These are phyloP conservation scores for Phytophthora vignae DNA, from an alignment of 352 stramenopile species.

Conservation along the genomic window DNA sequence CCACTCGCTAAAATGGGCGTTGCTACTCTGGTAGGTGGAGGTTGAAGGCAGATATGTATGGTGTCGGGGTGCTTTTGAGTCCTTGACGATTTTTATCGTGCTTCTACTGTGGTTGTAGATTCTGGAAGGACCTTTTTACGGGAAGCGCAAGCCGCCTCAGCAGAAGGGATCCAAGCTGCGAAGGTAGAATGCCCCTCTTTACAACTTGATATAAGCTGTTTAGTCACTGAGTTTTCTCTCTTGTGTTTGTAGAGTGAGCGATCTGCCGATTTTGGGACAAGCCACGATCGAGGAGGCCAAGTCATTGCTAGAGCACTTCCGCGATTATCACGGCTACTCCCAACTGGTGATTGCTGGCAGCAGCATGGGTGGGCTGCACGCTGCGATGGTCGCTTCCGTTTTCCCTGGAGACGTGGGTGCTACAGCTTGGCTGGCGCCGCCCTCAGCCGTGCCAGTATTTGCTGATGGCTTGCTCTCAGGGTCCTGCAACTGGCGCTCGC, in stretches of 20 bases:
- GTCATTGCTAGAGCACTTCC: conserved; percentile 74
- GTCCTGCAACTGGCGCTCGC: conserved; percentile 80
- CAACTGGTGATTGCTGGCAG: conserved; percentile 75
- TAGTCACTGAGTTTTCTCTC: neutral
- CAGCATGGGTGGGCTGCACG: conserved; percentile 83
- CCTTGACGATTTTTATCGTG: conserved; percentile 3
- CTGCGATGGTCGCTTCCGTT: conserved; percentile 78
- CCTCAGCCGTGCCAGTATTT: conserved; percentile 76
- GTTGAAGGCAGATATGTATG: neutral
- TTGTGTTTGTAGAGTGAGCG: conserved; percentile 53
- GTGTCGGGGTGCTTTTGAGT: neutral
- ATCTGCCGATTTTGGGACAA: conserved; percentile 78
- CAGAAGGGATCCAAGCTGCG: conserved; percentile 83
- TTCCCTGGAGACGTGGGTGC: conserved; percentile 73
- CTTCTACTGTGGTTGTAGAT: conserved; percentile 44
- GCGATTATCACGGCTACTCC: conserved; percentile 55
- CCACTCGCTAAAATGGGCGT: conserved; percentile 70
- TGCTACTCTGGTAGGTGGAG: conserved; percentile 59
- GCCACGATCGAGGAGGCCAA: conserved; percentile 88
- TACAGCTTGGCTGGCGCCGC: conserved; percentile 76
- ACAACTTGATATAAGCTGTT: neutral
- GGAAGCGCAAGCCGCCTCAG: conserved; percentile 61
- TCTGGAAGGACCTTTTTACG: conserved; percentile 84
- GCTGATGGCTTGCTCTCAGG: conserved; percentile 75
- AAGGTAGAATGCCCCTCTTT: conserved; percentile 32